These are phyloP conservation scores for Phyllosticta paracitricarpa DNA, from an alignment of 2,329 filamentous ascomycete species.

Conservation along the genomic window DNA sequence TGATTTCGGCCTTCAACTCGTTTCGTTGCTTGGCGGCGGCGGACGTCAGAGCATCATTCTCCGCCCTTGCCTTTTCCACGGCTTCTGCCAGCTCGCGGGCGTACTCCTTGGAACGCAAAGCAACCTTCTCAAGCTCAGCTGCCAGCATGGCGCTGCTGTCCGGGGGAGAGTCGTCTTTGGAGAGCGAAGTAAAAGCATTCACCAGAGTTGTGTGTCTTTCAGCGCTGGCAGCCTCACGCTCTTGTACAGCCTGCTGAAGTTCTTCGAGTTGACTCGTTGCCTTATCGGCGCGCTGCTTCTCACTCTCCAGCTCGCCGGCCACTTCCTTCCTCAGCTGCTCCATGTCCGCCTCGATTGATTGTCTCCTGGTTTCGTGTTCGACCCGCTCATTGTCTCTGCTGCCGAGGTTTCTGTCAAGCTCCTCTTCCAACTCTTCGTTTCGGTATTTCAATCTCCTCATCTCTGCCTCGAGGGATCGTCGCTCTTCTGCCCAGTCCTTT, in stretches of 20 bases:
- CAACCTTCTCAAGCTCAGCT: conserved; percentile 35
- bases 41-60: conserved; percentile 33
- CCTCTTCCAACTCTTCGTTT: conserved; percentile 83
- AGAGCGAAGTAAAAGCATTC: conserved; percentile 29
- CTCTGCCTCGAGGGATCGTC: conserved; percentile 72
- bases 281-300: conserved; percentile 18
- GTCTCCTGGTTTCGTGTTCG: conserved; percentile 57
- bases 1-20: conserved; percentile 26
- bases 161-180: conserved; percentile 22
- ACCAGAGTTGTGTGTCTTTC: conserved; percentile 22
- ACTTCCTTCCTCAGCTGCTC: conserved; percentile 46
- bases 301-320: conserved; percentile 40
- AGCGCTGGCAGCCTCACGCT: conserved; percentile 35
- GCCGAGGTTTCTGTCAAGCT: conserved; percentile 74
- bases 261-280: conserved; percentile 27
- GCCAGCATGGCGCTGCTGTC: conserved; percentile 29
- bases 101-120: conserved; percentile 32
- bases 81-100: conserved; percentile 37
- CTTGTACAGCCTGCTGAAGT: conserved; percentile 48
- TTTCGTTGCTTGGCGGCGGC: conserved; percentile 32
- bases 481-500: conserved; percentile 75
- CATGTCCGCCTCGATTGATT: conserved; percentile 60
- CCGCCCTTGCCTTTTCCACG: conserved; percentile 35
- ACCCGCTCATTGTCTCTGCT: conserved; percentile 74
- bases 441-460: conserved; percentile 65